Conservation (phyloP, 768 basidiomycete species). For the Leccinum variicolor region DNA sequence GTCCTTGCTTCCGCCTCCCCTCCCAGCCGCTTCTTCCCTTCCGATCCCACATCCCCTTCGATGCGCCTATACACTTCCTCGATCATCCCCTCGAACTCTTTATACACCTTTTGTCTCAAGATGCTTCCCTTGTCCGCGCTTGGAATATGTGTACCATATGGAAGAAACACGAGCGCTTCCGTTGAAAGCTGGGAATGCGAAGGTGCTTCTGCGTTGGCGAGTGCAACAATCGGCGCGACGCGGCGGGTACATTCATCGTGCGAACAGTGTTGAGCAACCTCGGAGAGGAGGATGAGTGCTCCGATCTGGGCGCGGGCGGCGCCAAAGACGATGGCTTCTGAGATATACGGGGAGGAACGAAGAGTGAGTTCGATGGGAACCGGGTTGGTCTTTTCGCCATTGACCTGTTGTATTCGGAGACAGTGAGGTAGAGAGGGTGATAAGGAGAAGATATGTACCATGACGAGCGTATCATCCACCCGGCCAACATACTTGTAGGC, state of each 20-base stretch:
- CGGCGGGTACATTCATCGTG: slow-evolving; percentile 33
- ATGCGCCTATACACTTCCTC: slow-evolving; percentile 38
- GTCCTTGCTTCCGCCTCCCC: slow-evolving; percentile 10
- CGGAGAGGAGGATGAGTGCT: slow-evolving; percentile 47
- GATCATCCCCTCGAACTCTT: slow-evolving; percentile 46
- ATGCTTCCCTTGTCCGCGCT: slow-evolving; percentile 51
- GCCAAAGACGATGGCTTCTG: slow-evolving; percentile 55
- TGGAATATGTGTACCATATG: slow-evolving; percentile 46
- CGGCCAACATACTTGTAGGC: slow-evolving; percentile 51
- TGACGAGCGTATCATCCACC: slow-evolving; percentile 52
- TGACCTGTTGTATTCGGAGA: slow-evolving; percentile 27
- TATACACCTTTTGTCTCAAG: slow-evolving; percentile 47
- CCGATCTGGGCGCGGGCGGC: slow-evolving; percentile 47
- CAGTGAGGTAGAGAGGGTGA: slow-evolving; percentile 6
- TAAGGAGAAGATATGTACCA: slow-evolving; percentile 11
- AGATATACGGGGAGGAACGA: slow-evolving; percentile 37
- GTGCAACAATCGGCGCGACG: slow-evolving; percentile 38
- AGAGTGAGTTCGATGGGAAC: slow-evolving; percentile 52
- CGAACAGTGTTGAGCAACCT: slow-evolving; percentile 29
- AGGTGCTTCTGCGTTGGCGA: slow-evolving; percentile 51
- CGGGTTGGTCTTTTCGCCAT: slow-evolving; percentile 56
- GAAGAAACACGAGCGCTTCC: slow-evolving; percentile 50
- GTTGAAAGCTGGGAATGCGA: slow-evolving; percentile 50
- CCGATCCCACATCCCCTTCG: slow-evolving; percentile 36
- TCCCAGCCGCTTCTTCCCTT: slow-evolving; percentile 11